phyloP scores from a whole-genome alignment of 257 asterid genomes.

The Nicotiana tabacum region DNA sequence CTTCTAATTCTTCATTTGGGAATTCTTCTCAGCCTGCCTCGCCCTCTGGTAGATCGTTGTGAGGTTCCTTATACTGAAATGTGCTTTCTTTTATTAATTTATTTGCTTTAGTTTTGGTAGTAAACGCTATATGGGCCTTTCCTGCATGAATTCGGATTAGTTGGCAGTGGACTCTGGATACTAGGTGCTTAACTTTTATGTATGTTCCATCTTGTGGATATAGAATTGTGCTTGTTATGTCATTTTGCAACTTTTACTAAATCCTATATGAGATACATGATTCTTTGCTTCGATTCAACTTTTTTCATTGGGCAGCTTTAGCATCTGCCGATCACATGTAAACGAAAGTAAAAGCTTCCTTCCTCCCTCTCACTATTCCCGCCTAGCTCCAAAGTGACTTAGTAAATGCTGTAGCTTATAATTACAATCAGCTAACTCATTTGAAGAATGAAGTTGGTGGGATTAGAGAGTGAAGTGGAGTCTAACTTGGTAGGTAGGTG shows the following conservation, averaged over 20 bases:
- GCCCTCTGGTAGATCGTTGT: conserved; percentile 41
- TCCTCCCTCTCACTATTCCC: not conserved
- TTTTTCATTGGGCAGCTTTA: not conserved
- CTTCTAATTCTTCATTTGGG: conserved; percentile 8
- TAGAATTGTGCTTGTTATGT: not conserved
- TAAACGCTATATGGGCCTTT: not conserved
- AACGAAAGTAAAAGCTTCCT: not conserved
- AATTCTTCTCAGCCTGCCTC: conserved; percentile 22
- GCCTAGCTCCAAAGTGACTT: not conserved
- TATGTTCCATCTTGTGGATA: not conserved
- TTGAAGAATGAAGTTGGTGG: not conserved
- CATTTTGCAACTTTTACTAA: not conserved
- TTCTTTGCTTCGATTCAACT: not conserved
- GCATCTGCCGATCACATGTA: not conserved
- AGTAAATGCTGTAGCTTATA: not conserved
- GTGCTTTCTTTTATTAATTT: not conserved
- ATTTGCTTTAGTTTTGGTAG: not conserved
- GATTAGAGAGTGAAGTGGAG: not conserved
- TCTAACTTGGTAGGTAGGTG: not conserved
- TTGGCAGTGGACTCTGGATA: not conserved
- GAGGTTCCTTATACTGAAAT: conserved; percentile 29
- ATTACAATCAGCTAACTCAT: not conserved
- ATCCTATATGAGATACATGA: not conserved
- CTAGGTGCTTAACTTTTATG: not conserved
- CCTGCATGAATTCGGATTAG: not conserved